phyloP scores from a whole-genome alignment of 371 early-diverging fungal genomes.

The Spraguea lophii region DNA sequence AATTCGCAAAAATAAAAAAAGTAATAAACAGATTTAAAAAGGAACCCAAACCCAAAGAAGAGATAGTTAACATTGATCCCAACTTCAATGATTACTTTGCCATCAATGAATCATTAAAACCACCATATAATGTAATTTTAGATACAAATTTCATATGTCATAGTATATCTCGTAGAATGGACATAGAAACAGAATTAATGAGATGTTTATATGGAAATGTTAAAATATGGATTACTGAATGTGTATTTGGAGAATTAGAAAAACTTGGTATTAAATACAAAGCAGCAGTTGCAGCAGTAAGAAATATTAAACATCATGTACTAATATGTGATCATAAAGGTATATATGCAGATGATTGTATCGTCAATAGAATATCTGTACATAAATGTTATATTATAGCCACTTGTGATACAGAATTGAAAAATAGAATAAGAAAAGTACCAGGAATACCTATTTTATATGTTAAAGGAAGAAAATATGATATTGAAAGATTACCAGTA shows the following conservation, averaged over 20 bases:
- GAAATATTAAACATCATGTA: slow-evolving; percentile 51
- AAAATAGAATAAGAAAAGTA: slow-evolving; percentile 81
- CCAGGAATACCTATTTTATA: slow-evolving; percentile 98
- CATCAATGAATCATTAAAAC: slow-evolving; percentile 76
- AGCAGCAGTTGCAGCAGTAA: slow-evolving; percentile 54
- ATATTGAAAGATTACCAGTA: slow-evolving; percentile 86
- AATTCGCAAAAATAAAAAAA: too few relatives aligned
- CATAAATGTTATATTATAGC: slow-evolving; percentile 95
- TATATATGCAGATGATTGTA: slow-evolving; percentile 98
- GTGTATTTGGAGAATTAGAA: slow-evolving; percentile 96
- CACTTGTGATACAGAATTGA: slow-evolving; percentile 90
- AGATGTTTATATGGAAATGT: slow-evolving; percentile 63
- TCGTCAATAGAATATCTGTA: slow-evolving; percentile 75
- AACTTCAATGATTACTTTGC: slow-evolving; percentile 50
- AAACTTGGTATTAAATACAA: slow-evolving; percentile 86
- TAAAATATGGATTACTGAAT: slow-evolving; percentile 89
- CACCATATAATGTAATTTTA: slow-evolving; percentile 87
- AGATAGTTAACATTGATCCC: too few relatives aligned
- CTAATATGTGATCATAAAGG: slow-evolving; percentile 92
- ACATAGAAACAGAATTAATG: slow-evolving; percentile 83
- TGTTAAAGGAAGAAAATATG: slow-evolving; percentile 67
- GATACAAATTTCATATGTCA: slow-evolving; percentile 99
- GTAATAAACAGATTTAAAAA: too few relatives aligned
- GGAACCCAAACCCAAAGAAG: too few relatives aligned
- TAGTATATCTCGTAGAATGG: slow-evolving; percentile 89